Conservation (phyloP, 192 early-diverging fungal genomes). For the Glomus cerebriforme region DNA sequence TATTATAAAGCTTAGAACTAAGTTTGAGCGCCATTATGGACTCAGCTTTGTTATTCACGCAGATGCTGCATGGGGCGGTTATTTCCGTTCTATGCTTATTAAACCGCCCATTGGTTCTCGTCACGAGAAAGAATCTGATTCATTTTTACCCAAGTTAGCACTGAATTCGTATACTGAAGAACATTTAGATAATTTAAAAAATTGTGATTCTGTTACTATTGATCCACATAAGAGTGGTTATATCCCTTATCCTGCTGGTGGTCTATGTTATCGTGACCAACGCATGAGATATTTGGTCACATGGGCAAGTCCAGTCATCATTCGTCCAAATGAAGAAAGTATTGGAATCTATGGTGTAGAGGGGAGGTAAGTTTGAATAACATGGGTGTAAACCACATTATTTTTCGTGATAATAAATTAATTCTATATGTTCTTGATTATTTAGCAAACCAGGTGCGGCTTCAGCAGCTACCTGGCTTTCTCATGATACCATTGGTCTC, state of each 20-base stretch:
- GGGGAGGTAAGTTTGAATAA: background rate
- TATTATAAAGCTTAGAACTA: background rate
- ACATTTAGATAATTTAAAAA: background rate
- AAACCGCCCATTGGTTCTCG: background rate
- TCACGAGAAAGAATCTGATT: background rate
- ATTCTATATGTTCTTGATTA: background rate
- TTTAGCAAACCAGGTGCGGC: constrained; percentile 6
- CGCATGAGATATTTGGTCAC: background rate
- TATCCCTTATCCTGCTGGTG: background rate
- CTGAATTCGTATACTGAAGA: background rate
- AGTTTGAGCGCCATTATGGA: constrained; percentile 2
- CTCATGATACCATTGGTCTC: background rate
- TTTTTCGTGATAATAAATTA: background rate
- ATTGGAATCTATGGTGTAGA: constrained; percentile 7
- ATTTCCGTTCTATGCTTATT: constrained; percentile 4
- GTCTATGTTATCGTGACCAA: background rate
- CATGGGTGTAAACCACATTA: background rate
- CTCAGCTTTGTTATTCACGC: constrained; percentile 2
- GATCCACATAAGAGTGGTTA: constrained; percentile 4
- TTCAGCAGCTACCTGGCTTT: background rate
- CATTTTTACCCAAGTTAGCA: background rate
- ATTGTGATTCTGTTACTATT: constrained; percentile 2
- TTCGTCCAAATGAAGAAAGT: background rate
- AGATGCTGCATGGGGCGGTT: constrained; percentile 8
- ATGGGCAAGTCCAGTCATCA: background rate